These are phyloP conservation scores for Botrytis aclada DNA, from an alignment of 2,329 filamentous ascomycete species.

Conservation along the genomic window DNA sequence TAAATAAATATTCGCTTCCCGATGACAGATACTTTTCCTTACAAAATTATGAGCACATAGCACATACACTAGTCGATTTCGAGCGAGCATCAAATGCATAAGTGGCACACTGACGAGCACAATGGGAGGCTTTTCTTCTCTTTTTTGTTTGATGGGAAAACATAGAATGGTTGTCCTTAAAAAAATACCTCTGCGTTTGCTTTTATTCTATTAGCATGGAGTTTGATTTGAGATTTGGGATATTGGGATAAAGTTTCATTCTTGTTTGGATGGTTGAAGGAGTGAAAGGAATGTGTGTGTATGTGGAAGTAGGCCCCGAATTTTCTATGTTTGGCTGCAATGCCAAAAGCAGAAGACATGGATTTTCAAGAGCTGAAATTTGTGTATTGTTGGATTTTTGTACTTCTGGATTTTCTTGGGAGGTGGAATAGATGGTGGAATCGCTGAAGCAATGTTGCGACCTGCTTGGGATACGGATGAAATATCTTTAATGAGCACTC, in stretches of 20 bases:
- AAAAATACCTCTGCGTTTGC: conserved; percentile 2
- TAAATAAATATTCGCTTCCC: neutral
- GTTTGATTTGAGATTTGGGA: conserved; percentile 11
- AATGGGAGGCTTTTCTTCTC: neutral
- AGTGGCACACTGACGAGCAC: conserved; percentile 14
- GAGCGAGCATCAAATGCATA: conserved; percentile 21
- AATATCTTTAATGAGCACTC: neutral
- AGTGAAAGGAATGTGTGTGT: neutral
- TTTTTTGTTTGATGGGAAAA: conserved; percentile 3
- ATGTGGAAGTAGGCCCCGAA: neutral
- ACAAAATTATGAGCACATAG: conserved; percentile 6
- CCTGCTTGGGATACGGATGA: neutral
- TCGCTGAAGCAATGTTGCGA: neutral
- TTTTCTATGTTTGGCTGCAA: conserved; percentile 10
- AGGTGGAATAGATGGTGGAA: conserved; percentile 1
- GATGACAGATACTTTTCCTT: neutral
- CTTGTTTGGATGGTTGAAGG: conserved; percentile 3
- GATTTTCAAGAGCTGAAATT: conserved; percentile 37
- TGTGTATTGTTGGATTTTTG: conserved; percentile 25
- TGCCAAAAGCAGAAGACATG: conserved; percentile 23
- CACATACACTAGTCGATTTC: neutral
- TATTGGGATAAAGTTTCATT: conserved; percentile 6
- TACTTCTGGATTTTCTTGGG: conserved; percentile 8
- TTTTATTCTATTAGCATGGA: conserved; percentile 17
- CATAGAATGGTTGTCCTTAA: conserved; percentile 6